Conservation (phyloP, 768 basidiomycete species). For the Mycena alexandri region DNA sequence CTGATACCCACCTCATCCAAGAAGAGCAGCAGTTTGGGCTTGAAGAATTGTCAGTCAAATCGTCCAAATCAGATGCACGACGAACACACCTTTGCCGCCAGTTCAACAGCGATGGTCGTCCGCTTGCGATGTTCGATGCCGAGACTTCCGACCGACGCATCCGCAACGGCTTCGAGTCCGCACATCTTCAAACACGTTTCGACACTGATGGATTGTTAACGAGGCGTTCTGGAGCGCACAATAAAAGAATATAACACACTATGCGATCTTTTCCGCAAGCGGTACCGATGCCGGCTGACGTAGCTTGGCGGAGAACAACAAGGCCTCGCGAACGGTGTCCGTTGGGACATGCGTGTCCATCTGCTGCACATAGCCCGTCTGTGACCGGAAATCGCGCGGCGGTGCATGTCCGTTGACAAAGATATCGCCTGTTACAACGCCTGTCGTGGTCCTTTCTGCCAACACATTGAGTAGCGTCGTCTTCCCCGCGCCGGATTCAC, state of each 20-base stretch:
- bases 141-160: slow-evolving; percentile 77
- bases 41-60: not conserved
- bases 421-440: slow-evolving; percentile 63
- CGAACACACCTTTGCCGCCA: slow-evolving; percentile 47
- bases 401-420: slow-evolving; percentile 65
- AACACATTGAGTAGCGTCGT: slow-evolving; percentile 72
- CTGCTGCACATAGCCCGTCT: slow-evolving; percentile 90
- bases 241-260: slow-evolving; percentile 55
- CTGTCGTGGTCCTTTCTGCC: slow-evolving; percentile 61
- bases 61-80: not conserved
- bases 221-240: not conserved
- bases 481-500: slow-evolving; percentile 42
- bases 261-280: slow-evolving; percentile 79
- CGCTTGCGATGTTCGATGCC: slow-evolving; percentile 83
- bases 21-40: slow-evolving; percentile 35
- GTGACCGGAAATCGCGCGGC: slow-evolving; percentile 73
- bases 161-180: slow-evolving; percentile 73
- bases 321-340: slow-evolving; percentile 84
- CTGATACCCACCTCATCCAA: slow-evolving; percentile 35
- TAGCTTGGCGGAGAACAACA: slow-evolving; percentile 83
- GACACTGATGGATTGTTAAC: slow-evolving; percentile 49
- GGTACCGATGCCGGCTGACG: slow-evolving; percentile 71
- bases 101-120: slow-evolving; percentile 69
- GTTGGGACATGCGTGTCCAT: slow-evolving; percentile 84
- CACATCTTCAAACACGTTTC: slow-evolving; percentile 68